phyloP scores from a whole-genome alignment of 306 rosid genomes.

The Adenanthera pavonina region DNA sequence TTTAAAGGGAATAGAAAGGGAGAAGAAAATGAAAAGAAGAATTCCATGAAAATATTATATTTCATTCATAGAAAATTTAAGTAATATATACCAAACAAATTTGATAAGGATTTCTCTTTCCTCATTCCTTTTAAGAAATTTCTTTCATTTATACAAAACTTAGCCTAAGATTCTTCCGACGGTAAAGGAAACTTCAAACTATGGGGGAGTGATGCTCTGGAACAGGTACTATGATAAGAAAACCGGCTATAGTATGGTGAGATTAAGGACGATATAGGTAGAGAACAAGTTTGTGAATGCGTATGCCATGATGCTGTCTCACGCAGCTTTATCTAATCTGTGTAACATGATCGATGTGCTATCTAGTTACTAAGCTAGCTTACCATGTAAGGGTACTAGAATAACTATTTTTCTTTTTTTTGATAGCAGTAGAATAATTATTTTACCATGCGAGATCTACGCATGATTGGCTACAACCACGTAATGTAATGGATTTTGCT shows the following conservation, averaged over 20 bases:
- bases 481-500: background rate
- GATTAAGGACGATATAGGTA: background rate
- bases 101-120: too few species aligned
- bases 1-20: too few species aligned
- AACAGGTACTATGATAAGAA: background rate
- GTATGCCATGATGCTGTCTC: conserved; percentile 9
- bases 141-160: too few species aligned
- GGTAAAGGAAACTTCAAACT: background rate
- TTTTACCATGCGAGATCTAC: background rate
- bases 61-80: too few species aligned
- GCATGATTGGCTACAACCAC: conserved; percentile 8
- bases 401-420: too few species aligned
- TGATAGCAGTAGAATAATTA: too few species aligned
- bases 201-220: conserved; percentile 30
- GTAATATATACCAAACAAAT: too few species aligned
- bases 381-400: background rate
- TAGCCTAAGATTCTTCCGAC: conserved; percentile 2
- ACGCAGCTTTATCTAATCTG: background rate
- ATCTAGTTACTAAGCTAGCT: too few species aligned
- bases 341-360: too few species aligned
- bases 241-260: background rate
- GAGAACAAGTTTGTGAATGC: background rate
- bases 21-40: too few species aligned
- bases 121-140: too few species aligned
- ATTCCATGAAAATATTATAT: too few species aligned